Base-by-base conservation (phyloP, 1,284 basidiomycete genomes). In the Puccinia novopanici region DNA sequence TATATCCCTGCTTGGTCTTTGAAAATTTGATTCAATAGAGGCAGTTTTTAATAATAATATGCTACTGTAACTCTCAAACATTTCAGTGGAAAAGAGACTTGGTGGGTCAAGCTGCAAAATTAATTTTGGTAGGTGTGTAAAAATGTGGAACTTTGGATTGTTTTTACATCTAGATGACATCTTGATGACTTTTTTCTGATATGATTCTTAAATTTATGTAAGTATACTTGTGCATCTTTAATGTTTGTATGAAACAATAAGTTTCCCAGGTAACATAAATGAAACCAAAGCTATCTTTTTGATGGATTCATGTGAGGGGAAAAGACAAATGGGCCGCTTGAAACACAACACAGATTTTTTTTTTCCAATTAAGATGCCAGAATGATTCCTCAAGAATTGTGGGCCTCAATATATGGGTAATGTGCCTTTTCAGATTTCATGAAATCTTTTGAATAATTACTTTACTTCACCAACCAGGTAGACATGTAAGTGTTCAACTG, bases 291-390 rank as follows among this genome's bases (percentile, higher is more conserved):
- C 0, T 82, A 81, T 54, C 83, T 83, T n/a, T 82, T 81, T 0
- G 83, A 76, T 1, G 48, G 13, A 1, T 83, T 48, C 17, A 86
- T 70, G 6, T 86, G n/a, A 74, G 42, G 86, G 67, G 86, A 82
- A 0, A 87, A 73, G 0, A 87, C 86, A 84, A 87, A 87, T 0
- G 86, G 86, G 87, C 86, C 13, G 84, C 84, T 65, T 88, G 87
- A 0, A 85, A 83, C 27, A 88, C 85, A 0, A 75, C 83, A 0
- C 85, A 82, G 73, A n/a, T n/a, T 88, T 87, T 79, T 87, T 85
- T 1, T 84, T 82, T 0, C 87, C 87, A 12, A 84, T 84, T 0
- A 87, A 81, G 0, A 86, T 86, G 4, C 83, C 83, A 0, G 84
- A 83, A 81, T 86, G 86, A 3, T 17, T 0, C 6, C 30, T 30